Evolutionary conservation across 1,284 basidiomycete genomes (phyloP), one percentile per base, ranked within the genome.

Genomic region (Naganishia cerealis): DNA sequence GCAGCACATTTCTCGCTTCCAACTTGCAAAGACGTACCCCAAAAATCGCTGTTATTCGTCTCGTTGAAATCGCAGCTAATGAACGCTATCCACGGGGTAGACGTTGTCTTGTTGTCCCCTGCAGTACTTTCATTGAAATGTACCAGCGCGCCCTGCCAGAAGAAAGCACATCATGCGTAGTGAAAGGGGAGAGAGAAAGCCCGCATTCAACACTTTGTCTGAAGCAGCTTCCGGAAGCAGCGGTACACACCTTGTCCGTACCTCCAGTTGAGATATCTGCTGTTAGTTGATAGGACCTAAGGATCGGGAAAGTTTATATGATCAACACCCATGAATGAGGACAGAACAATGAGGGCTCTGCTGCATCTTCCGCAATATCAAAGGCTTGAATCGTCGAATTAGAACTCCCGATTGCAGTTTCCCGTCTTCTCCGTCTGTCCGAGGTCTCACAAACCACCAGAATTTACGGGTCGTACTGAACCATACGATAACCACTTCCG

Each of bases 1-100:
- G 18, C 33, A 21, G 40, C 42, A 8, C 21, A 36, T 21, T 2
- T 36, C 39, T 6, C 38, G 8, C 33, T 43, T 57, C 81, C 75
- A 4, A 84, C 81, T 75, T 0, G 85, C 24, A 26, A 9, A 13
- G 18, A 74, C 76, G 70, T 65, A 78, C 78, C 78, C 72, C 73
- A 75, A 54, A 77, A 75, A n/a, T 76, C 68, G 63, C 73, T 78
- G 18, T 85, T 82, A 70, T 84, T 79, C 5, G 89, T 90, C 29
- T 87, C 85, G 77, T 92, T 91, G 65, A 77, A 75, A 75, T 93
- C 91, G 77, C 92, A 94, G 13, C 86, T 86, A 56, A 94, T 86
- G 73, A 92, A 85, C 5, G 92, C 92, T 71, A 94, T 90, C 91
- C 91, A 94, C 8, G 92, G 91, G 0, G 91, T 90, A 1, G 81